Base-by-base conservation (phyloP, 768 basidiomycete genomes). In the Hygrocybe punicea region DNA sequence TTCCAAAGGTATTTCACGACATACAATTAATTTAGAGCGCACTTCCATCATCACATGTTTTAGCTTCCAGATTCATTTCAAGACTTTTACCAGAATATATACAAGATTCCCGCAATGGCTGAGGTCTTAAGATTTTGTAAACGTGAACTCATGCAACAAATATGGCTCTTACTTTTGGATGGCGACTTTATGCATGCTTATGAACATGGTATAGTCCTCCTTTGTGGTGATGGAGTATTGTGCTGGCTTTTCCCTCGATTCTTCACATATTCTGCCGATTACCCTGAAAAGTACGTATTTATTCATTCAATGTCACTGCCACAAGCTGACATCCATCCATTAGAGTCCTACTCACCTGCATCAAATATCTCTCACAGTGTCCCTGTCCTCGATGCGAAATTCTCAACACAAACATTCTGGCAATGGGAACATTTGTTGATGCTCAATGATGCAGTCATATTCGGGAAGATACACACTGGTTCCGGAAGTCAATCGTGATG, bases 241-340 rank as follows among this genome's bases (percentile, higher is more conserved):
- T 62, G 70, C 2, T 59, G 65, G 5, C 47, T 71, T 8, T 71
- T 62, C 44, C 65, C 64, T 51, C 52, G 68, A 0, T 56, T 71
- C 11, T 65, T 71, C n/a, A 65, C 64, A 0, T 71, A 70, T 42
- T 65, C 68, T 2, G 70, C 70, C 3, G 68, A 71, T 45, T 71
- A 71, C 57, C 69, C 68, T 25, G 70, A 71, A 49, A 70, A 70
- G 70, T 71, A 25, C 52, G 64, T 23, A 37, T 23, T 9, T 40
- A 11, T 10, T 40, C n/a, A 14, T 25, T 34, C 21, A 16, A 33
- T 55, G 17, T 37, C 4, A 17, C 14, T 11, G 33, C 16, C 23
- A n/a, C 35, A 8, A 14, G 57, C 33, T n/a, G 19, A 21, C 16
- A 16, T 21, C 11, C 16, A 19, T 51, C 19, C 3, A 21, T 58